Evolutionary conservation across 202 grass and related monocot species (phyloP).

Genomic region (Cymbopogon flexuosus): DNA sequence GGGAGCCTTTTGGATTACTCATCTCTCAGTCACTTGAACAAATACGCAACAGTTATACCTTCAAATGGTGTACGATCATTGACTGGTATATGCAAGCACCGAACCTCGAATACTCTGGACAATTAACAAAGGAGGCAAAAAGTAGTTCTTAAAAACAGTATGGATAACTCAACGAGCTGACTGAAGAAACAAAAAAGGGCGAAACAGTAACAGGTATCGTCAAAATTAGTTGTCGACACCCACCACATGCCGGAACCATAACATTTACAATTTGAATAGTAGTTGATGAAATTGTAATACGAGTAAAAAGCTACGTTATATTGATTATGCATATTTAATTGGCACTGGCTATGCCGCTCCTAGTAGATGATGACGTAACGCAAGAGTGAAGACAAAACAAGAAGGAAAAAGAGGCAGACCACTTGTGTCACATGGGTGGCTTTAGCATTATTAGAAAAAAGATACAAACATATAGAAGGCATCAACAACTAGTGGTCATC

Average conservation of each 20-base stretch:
- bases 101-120: constrained; percentile 71
- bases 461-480: not conserved
- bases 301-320: not conserved
- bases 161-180: not conserved
- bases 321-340: not conserved
- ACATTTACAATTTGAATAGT: not conserved
- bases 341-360: not conserved
- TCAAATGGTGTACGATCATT: constrained; percentile 88
- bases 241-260: not conserved
- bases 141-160: not conserved
- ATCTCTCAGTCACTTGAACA: not conserved
- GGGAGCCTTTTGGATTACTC: not conserved
- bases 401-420: not conserved
- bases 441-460: not conserved
- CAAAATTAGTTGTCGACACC: not conserved
- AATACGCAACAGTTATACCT: constrained; percentile 35
- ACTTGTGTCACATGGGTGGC: not conserved
- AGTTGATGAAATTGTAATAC: not conserved
- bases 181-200: not conserved
- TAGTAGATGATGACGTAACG: not conserved
- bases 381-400: not conserved
- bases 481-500: not conserved
- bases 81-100: constrained; percentile 86
- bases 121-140: not conserved
- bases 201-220: too few species aligned